Evolutionary conservation across 345 rosid genomes (phyloP).

Genomic region (Pelargonium nanum): DNA sequence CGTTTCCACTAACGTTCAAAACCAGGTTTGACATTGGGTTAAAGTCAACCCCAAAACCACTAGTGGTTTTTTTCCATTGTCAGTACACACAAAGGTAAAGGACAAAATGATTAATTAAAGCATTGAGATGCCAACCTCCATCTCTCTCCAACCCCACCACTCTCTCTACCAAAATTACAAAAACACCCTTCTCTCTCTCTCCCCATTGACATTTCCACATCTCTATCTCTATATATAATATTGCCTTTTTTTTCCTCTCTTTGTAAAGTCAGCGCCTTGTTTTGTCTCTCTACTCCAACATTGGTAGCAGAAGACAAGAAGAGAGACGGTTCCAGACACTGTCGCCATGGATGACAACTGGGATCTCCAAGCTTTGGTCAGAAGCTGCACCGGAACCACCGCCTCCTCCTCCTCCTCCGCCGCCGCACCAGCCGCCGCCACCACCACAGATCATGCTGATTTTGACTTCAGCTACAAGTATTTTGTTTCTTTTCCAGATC

Average conservation of each 20-base stretch:
- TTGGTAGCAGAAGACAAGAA: not conserved
- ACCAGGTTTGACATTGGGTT: conserved; percentile 32
- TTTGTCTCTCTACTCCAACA: conserved; percentile 21
- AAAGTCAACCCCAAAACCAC: conserved; percentile 52
- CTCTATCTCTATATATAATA: conserved; percentile 7
- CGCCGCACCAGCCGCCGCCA: not conserved
- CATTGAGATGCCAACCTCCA: conserved; percentile 26
- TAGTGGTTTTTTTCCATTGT: conserved; percentile 25
- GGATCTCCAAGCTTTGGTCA: conserved; percentile 95
- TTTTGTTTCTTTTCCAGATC: conserved; percentile 18
- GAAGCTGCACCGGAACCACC: conserved; percentile 46
- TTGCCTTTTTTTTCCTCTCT: conserved; percentile 5
- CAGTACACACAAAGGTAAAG: conserved; percentile 8
- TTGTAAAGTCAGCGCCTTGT: conserved; percentile 81
- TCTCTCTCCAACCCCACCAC: conserved; percentile 13
- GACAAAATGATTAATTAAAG: conserved; percentile 45
- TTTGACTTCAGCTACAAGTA: not conserved
- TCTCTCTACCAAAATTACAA: not conserved
- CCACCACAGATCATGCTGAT: conserved; percentile 6
- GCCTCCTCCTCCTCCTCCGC: conserved; percentile 21
- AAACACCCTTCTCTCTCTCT: conserved; percentile 11
- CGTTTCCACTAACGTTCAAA: not conserved
- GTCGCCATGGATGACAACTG: conserved; percentile 30
- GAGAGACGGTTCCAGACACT: not conserved
- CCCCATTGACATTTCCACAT: conserved; percentile 11